phyloP scores from a whole-genome alignment of 768 basidiomycete species.

The Rhizopogon vinicolor region DNA sequence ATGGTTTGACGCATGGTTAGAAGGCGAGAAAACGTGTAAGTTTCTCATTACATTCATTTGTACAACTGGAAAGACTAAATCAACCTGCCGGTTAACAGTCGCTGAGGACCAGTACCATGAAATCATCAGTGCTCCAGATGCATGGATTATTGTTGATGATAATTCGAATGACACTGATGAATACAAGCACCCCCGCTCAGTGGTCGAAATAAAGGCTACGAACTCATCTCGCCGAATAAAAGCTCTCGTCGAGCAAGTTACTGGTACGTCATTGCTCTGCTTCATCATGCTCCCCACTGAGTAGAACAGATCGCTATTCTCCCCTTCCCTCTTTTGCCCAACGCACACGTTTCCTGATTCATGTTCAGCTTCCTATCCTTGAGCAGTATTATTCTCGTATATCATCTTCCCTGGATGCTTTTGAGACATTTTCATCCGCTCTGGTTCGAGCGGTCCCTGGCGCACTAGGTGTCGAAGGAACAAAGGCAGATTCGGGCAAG shows the following conservation, averaged over 20 bases:
- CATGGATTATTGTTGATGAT: constrained; percentile 81
- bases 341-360: constrained; percentile 77
- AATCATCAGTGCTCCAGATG: constrained; percentile 75
- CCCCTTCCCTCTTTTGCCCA: constrained; percentile 77
- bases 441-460: constrained; percentile 92
- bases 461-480: constrained; percentile 57
- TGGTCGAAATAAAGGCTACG: constrained; percentile 59
- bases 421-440: constrained; percentile 85
- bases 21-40: constrained; percentile 87
- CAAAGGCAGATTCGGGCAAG: constrained; percentile 46
- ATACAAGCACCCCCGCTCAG: constrained; percentile 2
- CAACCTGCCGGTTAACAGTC: constrained; percentile 43
- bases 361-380: constrained; percentile 82
- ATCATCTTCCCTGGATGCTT: constrained; percentile 83
- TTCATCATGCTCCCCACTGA: neutral
- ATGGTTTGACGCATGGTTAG: constrained; percentile 91
- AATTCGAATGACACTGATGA: constrained; percentile 42
- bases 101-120: constrained; percentile 83
- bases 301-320: constrained; percentile 77
- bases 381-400: constrained; percentile 76
- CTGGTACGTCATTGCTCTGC: constrained; percentile 45
- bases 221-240: constrained; percentile 81
- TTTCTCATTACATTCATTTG: constrained; percentile 2
- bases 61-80: neutral
- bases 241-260: constrained; percentile 86